phyloP scores from a whole-genome alignment of 306 rosid genomes.

The Pueraria montana region DNA sequence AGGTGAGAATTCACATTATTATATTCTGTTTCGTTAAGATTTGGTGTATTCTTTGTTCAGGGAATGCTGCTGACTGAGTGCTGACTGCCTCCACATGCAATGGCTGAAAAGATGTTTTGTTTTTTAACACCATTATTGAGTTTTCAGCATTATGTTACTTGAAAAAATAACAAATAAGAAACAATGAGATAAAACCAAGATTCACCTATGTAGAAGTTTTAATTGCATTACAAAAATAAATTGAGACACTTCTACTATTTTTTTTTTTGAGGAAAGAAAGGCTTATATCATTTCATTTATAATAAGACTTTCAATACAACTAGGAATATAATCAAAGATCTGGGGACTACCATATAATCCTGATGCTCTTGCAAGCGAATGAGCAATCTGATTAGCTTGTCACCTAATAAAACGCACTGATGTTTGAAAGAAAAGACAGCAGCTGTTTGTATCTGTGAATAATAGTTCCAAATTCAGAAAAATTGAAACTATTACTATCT shows the following conservation, averaged over 20 bases:
- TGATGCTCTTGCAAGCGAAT: no score
- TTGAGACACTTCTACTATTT: neutral
- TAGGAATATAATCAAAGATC: no score
- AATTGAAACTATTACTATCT: no score
- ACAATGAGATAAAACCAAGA: neutral
- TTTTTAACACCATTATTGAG: neutral
- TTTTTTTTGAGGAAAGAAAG: no score
- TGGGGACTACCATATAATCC: no score
- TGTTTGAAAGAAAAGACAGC: no score
- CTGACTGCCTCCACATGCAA: neutral
- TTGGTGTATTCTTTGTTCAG: slow-evolving; percentile 17
- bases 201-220: neutral
- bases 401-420: no score
- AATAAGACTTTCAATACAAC: no score
- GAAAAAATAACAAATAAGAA: neutral
- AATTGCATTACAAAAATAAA: neutral
- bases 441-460: no score
- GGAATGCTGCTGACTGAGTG: slow-evolving; percentile 11
- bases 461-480: no score
- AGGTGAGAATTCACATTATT: slow-evolving; percentile 63
- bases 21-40: neutral
- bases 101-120: neutral
- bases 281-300: no score
- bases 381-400: no score
- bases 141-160: neutral